Evolutionary conservation across 352 stramenopile species (phyloP).

Genomic region (Globisporangium nagaii): DNA sequence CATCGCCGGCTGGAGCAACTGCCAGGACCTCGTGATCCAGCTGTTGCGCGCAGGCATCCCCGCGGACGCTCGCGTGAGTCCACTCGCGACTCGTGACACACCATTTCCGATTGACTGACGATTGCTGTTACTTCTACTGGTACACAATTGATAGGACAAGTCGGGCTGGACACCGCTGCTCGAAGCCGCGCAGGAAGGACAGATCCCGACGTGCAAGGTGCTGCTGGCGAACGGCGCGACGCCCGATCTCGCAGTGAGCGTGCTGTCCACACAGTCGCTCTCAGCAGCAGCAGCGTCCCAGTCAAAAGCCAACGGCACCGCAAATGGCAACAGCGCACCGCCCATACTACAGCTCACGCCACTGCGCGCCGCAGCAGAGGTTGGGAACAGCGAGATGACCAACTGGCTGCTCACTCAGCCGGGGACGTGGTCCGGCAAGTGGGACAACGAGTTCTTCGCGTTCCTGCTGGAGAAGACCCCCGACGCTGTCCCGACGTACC

Average conservation of each 20-base stretch:
- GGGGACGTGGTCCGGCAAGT: conserved; percentile 27
- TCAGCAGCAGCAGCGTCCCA: too few relatives aligned
- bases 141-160: conserved; percentile 16
- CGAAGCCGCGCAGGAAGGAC: conserved; percentile 53
- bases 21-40: conserved; percentile 39
- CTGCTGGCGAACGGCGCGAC: conserved; percentile 37
- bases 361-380: conserved; percentile 40
- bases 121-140: not conserved
- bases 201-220: conserved; percentile 40
- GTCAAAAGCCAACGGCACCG: not conserved
- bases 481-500: conserved; percentile 26
- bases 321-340: not conserved
- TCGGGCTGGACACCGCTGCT: conserved; percentile 57
- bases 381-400: conserved; percentile 49
- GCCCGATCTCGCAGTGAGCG: conserved; percentile 23
- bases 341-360: conserved; percentile 27
- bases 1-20: conserved; percentile 45
- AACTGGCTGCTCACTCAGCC: conserved; percentile 41
- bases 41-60: conserved; percentile 35
- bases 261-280: not conserved
- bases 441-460: conserved; percentile 43
- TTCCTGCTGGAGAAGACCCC: conserved; percentile 53
- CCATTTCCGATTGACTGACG: not conserved
- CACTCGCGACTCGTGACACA: not conserved
- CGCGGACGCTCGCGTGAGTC: conserved; percentile 21